These are phyloP conservation scores for Colletotrichum paranaense DNA, from an alignment of 2,329 filamentous ascomycete genomes.

Conservation along the genomic window DNA sequence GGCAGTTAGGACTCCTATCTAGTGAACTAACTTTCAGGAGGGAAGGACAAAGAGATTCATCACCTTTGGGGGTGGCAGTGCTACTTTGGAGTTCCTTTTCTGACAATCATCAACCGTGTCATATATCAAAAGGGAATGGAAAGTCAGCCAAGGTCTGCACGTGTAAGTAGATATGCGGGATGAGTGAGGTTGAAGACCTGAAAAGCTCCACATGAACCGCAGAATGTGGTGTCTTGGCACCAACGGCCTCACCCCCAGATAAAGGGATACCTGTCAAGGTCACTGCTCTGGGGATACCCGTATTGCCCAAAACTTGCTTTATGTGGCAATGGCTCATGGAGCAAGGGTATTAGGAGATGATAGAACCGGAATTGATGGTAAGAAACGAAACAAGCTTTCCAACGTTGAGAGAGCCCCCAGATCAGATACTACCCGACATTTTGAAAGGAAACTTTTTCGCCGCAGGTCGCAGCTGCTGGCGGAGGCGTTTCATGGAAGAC, in stretches of 20 bases:
- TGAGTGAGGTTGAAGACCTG: background rate
- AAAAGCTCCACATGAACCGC: conserved; percentile 13
- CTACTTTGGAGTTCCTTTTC: background rate
- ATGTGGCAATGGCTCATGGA: background rate
- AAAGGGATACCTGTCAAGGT: background rate
- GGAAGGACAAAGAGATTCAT: background rate
- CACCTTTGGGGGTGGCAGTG: background rate
- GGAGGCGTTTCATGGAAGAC: conserved; percentile 10
- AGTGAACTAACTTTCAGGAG: background rate
- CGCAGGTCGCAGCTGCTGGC: conserved; percentile 2
- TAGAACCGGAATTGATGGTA: background rate
- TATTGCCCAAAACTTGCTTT: background rate
- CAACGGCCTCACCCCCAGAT: background rate
- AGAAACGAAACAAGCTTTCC: background rate
- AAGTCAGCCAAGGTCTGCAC: background rate
- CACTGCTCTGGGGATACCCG: background rate
- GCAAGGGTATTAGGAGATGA: background rate
- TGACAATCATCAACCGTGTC: background rate
- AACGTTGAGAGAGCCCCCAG: background rate
- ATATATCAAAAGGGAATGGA: background rate
- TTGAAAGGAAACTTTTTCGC: background rate
- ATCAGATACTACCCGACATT: background rate
- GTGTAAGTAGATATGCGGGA: background rate
- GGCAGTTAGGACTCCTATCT: background rate
- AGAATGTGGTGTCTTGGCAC: background rate